Base-by-base conservation (phyloP, 306 rosid species). In the Pyrus betulifolia region DNA sequence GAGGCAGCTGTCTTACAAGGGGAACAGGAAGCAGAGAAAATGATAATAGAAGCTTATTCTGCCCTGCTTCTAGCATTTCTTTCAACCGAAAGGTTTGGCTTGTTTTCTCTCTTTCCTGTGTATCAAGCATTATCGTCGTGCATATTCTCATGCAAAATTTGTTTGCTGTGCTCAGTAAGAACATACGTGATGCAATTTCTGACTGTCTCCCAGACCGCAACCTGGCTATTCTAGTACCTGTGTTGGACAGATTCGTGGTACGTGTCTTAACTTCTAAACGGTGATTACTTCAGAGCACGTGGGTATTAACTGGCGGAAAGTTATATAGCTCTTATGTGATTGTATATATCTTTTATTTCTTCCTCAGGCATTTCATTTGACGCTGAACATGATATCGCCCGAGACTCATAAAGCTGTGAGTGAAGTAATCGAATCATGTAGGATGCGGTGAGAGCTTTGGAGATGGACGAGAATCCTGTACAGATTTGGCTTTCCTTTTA, bases 201-300 rank as follows among this genome's bases (percentile, higher is more conserved):
- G 86, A 76, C 76, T 81, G 82, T 83, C 91, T 88, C 22, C 91
- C 91, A 23, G 82, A 82, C 30, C 87, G 75, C 89, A 96, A 83
- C 81, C 86, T 96, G 75, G 71, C 91, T 13, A 76, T 81, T 75
- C 96, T 95, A 49, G 99, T 96, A 35, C 99, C 99, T 23, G 99
- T 96, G 65, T 69, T 96, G 88, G 99, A 96, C 71, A 92, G 98
- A 89, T 96, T 96, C 74, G 97, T 92, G 98, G 99, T 96, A 92
- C 69, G 91, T 75, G 67, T 46, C 69, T 65, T 61, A 58, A 65
- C 78, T 64, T 42, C 6, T 60, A 65, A 66, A 44, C 49, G 57
- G 14, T 78, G 14, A 63, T 25, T 40, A 49, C 17, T 18, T 49
- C 5, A 49, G 55, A 49, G 21, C 30, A 12, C 3, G 10, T n/a